Conservation (phyloP, 768 basidiomycete species). For the Hydnomerulius pinastri region DNA sequence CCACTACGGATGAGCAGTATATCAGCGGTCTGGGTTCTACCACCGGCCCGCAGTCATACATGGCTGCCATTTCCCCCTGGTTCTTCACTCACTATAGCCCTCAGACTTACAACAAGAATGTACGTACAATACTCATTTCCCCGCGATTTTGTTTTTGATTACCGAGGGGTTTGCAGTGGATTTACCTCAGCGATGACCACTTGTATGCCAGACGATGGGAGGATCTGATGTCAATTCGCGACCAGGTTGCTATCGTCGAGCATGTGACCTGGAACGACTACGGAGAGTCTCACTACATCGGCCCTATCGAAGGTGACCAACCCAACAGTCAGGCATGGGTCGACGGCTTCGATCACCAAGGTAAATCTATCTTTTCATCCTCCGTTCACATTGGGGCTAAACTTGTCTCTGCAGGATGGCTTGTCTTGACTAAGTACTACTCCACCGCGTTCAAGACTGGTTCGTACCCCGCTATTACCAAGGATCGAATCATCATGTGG, state of each 20-base stretch:
- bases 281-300: conserved; percentile 78
- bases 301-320: conserved; percentile 69
- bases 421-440: conserved; percentile 66
- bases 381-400: not conserved
- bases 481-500: conserved; percentile 71
- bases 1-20: conserved; percentile 56
- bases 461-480: conserved; percentile 51
- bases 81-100: conserved; percentile 79
- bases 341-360: conserved; percentile 56
- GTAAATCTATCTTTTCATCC: conserved; percentile 30
- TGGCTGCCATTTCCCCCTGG: conserved; percentile 67
- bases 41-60: conserved; percentile 36
- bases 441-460: conserved; percentile 74
- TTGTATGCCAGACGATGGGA: conserved; percentile 72
- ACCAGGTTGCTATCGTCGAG: conserved; percentile 60
- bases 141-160: conserved; percentile 1
- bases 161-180: conserved; percentile 43
- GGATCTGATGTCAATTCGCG: conserved; percentile 53
- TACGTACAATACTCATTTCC: conserved; percentile 38
- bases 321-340: conserved; percentile 74
- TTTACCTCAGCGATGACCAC: conserved; percentile 69
- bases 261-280: conserved; percentile 74
- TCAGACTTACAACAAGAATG: conserved; percentile 73
- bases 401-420: conserved; percentile 49
- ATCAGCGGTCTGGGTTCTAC: conserved; percentile 41